A percentile compares a stretch with the other conserved stretches of the same genome.
Conservation (phyloP, 2,329 filamentous ascomycete species). For the Byssochlamys sp. region DNA sequence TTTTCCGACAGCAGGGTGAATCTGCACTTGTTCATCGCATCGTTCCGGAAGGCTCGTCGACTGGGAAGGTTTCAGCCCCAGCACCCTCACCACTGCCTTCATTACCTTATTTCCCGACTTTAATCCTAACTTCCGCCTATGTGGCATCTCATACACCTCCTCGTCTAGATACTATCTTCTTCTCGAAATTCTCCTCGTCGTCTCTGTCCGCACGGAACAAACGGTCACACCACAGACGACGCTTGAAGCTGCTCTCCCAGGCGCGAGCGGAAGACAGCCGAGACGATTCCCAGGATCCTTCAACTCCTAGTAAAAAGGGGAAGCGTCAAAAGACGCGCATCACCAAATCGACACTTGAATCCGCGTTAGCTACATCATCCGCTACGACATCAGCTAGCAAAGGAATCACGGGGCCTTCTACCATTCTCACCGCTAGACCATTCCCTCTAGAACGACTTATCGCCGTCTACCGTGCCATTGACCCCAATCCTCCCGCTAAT, state of each 20-base stretch:
- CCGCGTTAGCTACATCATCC: slow-evolving; percentile 30
- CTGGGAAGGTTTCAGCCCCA: background rate
- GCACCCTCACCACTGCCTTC: slow-evolving; percentile 24
- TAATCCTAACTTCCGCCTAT: slow-evolving; percentile 39
- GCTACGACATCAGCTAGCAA: slow-evolving; percentile 24
- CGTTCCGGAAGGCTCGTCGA: slow-evolving; percentile 20
- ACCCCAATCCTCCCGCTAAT: slow-evolving; percentile 35
- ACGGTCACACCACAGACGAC: slow-evolving; percentile 33
- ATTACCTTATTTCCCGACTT: slow-evolving; percentile 38
- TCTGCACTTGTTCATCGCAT: slow-evolving; percentile 34
- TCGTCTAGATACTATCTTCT: slow-evolving; percentile 40
- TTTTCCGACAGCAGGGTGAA: slow-evolving; percentile 40
- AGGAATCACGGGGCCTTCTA: slow-evolving; percentile 28
- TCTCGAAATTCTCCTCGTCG: slow-evolving; percentile 40
- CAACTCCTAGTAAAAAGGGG: slow-evolving; percentile 24
- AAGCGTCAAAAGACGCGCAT: slow-evolving; percentile 31
- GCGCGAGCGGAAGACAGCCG: slow-evolving; percentile 26
- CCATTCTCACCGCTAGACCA: slow-evolving; percentile 31
- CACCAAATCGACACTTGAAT: slow-evolving; percentile 32
- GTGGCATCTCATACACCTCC: slow-evolving; percentile 39
- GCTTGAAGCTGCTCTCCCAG: slow-evolving; percentile 32
- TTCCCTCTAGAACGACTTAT: slow-evolving; percentile 39
- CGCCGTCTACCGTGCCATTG: slow-evolving; percentile 40
- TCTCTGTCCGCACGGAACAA: slow-evolving; percentile 35
- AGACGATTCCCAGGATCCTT: slow-evolving; percentile 16